Evolutionary conservation across 2,329 filamentous ascomycete species (phyloP).

Genomic region (Fusarium sp.): DNA sequence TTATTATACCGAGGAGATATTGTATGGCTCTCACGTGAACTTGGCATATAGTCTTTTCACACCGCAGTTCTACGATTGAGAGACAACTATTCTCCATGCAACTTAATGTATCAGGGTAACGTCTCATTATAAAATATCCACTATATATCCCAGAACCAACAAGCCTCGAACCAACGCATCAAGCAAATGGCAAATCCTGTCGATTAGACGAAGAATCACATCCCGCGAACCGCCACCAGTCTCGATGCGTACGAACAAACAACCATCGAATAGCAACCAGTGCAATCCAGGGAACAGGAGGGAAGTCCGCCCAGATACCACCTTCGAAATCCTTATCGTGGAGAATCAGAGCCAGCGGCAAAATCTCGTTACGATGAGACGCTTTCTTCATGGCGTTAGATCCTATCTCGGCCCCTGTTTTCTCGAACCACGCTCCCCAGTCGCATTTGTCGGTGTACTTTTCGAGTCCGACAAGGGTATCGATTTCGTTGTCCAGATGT

Average conservation of each 20-base stretch:
- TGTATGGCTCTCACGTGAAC: background rate
- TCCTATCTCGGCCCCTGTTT: constrained; percentile 28
- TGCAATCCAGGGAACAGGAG: constrained; percentile 45
- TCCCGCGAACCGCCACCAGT: constrained; percentile 53
- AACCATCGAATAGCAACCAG: constrained; percentile 49
- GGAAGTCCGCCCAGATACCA: constrained; percentile 44
- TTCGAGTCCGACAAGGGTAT: constrained; percentile 50
- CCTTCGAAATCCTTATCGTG: constrained; percentile 46
- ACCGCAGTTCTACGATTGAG: background rate
- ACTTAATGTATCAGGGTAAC: background rate
- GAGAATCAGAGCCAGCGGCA: constrained; percentile 43
- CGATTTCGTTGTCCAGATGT: constrained; percentile 56
- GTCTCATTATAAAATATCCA: background rate
- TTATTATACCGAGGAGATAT: background rate
- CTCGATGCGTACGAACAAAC: constrained; percentile 50
- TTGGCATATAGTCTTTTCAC: background rate
- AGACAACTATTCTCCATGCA: background rate
- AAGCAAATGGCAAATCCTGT: constrained; percentile 52
- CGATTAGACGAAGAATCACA: constrained; percentile 48
- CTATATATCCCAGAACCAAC: background rate
- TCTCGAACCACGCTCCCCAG: constrained; percentile 49
- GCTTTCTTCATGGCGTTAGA: constrained; percentile 30
- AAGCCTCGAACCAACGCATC: background rate
- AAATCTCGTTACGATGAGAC: constrained; percentile 31
- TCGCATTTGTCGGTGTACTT: constrained; percentile 51